These are phyloP conservation scores for Kockiozyma suomiensis DNA, from an alignment of 805 yeast genomes.

Conservation along the genomic window DNA sequence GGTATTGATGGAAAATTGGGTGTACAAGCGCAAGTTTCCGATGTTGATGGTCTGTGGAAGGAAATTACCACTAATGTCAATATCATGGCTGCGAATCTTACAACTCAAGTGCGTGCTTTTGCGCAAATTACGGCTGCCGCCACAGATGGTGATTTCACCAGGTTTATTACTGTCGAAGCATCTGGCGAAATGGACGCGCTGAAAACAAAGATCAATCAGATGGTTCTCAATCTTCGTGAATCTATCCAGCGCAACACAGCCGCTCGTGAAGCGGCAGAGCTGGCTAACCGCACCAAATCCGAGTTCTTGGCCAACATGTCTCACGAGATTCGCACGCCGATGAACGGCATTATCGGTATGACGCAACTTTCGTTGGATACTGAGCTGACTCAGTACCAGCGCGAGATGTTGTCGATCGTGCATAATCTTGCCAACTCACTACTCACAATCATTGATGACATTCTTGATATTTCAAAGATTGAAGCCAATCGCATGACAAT, in stretches of 20 bases:
- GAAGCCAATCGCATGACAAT: slow-evolving; percentile 94
- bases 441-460: slow-evolving; percentile 85
- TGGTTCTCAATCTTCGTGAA: slow-evolving; percentile 84
- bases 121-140: slow-evolving; percentile 94
- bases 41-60: slow-evolving; percentile 90
- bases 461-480: slow-evolving; percentile 87
- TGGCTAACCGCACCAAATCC: slow-evolving; percentile 85
- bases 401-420: slow-evolving; percentile 88
- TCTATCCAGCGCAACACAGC: slow-evolving; percentile 90
- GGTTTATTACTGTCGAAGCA: slow-evolving; percentile 89
- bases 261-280: slow-evolving; percentile 91
- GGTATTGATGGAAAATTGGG: slow-evolving; percentile 93
- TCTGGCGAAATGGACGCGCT: slow-evolving; percentile 80
- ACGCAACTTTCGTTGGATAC: slow-evolving; percentile 87
- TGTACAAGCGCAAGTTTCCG: slow-evolving; percentile 87
- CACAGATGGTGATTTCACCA: slow-evolving; percentile 88
- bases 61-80: slow-evolving; percentile 89
- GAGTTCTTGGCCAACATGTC: slow-evolving; percentile 89
- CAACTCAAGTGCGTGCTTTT: slow-evolving; percentile 90
- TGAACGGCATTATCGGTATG: slow-evolving; percentile 93
- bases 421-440: slow-evolving; percentile 85
- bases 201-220: slow-evolving; percentile 64
- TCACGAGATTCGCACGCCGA: slow-evolving; percentile 86
- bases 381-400: slow-evolving; percentile 84
- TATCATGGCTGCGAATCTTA: slow-evolving; percentile 91